Conservation (phyloP, 495 filamentous ascomycete genomes). For the Durotheca rogersii region DNA sequence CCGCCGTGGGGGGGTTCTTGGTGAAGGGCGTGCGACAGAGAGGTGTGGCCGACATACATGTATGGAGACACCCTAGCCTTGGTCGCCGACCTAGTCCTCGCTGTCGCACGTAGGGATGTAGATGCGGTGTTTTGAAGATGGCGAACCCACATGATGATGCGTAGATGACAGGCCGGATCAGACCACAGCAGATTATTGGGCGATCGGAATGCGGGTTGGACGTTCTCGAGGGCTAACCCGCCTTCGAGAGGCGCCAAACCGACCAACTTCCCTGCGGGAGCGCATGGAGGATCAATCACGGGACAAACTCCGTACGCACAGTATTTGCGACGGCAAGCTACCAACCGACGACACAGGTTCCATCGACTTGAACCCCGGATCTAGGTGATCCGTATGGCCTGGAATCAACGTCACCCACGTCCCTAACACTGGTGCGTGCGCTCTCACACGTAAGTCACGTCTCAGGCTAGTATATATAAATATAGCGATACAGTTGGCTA, state of each 20-base stretch:
- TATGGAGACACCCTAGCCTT: too few relatives aligned
- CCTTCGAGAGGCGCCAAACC: background rate
- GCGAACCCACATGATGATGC: slow-evolving; percentile 12
- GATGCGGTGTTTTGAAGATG: slow-evolving; percentile 6
- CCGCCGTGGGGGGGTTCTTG: slow-evolving; percentile 6
- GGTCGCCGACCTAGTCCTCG: slow-evolving; percentile 25
- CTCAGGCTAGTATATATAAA: too few relatives aligned
- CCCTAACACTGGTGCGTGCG: too few relatives aligned
- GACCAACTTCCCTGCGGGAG: slow-evolving; percentile 18
- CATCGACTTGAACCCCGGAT: too few relatives aligned
- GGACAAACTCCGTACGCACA: slow-evolving; percentile 10
- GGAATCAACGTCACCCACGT: too few relatives aligned
- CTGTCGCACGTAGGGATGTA: too few relatives aligned
- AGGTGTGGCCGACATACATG: too few relatives aligned
- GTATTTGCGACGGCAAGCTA: slow-evolving; percentile 1
- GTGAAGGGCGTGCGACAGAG: too few relatives aligned
- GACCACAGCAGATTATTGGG: slow-evolving; percentile 11
- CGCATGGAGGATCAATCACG: slow-evolving; percentile 28
- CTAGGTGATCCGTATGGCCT: too few relatives aligned
- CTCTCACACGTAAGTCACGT: too few relatives aligned
- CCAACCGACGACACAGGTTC: slow-evolving; percentile 7
- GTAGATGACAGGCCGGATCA: slow-evolving; percentile 22
- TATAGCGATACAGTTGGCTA: background rate
- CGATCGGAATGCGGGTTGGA: slow-evolving; percentile 7
- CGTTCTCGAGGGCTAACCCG: background rate